Percentiles rank a stretch among this genome's conserved stretches.
phyloP scores from a whole-genome alignment of 345 rosid species.

The Eucalyptus caleyi region DNA sequence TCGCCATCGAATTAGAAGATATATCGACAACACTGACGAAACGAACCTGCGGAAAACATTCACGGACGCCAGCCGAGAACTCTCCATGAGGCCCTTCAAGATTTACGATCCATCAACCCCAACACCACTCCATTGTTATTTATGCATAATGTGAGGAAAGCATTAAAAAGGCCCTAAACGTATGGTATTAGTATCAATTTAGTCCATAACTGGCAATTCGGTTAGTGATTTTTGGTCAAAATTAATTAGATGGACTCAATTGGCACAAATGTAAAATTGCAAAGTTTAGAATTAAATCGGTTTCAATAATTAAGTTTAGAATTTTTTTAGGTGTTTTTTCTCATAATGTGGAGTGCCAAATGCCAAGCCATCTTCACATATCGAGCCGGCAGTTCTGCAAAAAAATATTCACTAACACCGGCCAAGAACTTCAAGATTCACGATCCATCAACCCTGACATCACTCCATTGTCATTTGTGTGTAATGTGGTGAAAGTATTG shows the following conservation, averaged over 20 bases:
- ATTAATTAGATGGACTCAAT: rapidly evolving
- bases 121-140: too few species aligned
- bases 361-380: neutral
- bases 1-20: neutral
- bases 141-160: too few species aligned
- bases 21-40: neutral
- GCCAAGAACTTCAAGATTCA: neutral
- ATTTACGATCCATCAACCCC: neutral
- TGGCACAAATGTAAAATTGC: too few species aligned
- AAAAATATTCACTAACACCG: too few species aligned
- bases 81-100: neutral
- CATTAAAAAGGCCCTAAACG: too few species aligned
- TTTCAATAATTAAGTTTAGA: rapidly evolving
- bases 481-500: rapidly evolving
- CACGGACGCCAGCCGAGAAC: neutral
- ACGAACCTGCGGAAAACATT: neutral
- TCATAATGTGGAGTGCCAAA: too few species aligned
- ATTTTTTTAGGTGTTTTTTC: too few species aligned
- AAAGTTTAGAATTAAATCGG: too few species aligned
- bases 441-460: neutral
- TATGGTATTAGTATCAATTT: too few species aligned
- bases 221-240: too few species aligned
- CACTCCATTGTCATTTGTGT: too few species aligned
- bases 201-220: rapidly evolving
- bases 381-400: rapidly evolving